Evolutionary conservation across 176 grass and related monocot genomes (phyloP).

Genomic region (Aegilops umbellulata): DNA sequence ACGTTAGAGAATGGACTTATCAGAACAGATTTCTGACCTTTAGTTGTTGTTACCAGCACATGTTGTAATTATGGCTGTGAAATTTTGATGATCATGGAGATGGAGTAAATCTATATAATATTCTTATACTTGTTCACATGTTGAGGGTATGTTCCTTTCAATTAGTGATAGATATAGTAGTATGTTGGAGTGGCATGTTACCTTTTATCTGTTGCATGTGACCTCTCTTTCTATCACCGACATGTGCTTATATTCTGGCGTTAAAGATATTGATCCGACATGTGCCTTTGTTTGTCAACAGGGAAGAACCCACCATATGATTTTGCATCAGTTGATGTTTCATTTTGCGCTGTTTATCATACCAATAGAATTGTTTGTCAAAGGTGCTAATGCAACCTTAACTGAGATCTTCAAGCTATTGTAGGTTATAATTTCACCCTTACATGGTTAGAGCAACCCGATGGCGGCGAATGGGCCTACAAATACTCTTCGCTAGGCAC

Average conservation of each 20-base stretch:
- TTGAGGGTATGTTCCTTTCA: neutral
- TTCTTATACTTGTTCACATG: neutral
- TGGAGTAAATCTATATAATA: neutral
- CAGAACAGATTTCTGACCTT: neutral
- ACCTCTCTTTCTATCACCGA: neutral
- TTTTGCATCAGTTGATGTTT: conserved; percentile 3
- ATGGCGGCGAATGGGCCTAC: conserved; percentile 53
- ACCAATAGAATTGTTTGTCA: neutral
- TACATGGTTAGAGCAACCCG: conserved; percentile 42
- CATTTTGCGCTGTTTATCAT: neutral
- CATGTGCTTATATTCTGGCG: neutral
- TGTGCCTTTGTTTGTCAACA: neutral
- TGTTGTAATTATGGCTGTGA: neutral
- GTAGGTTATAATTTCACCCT: conserved; percentile 80
- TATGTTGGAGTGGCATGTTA: neutral
- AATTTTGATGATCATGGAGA: neutral
- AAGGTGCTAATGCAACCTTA: conserved; percentile 20
- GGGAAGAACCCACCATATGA: neutral
- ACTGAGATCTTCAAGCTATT: conserved; percentile 24
- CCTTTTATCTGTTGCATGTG: neutral
- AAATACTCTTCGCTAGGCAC: conserved; percentile 57
- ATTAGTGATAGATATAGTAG: neutral
- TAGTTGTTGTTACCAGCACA: neutral
- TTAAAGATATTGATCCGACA: neutral
- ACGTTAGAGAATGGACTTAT: neutral